Conservation (phyloP, 306 rosid genomes). For the Echinosophora koreensis region DNA sequence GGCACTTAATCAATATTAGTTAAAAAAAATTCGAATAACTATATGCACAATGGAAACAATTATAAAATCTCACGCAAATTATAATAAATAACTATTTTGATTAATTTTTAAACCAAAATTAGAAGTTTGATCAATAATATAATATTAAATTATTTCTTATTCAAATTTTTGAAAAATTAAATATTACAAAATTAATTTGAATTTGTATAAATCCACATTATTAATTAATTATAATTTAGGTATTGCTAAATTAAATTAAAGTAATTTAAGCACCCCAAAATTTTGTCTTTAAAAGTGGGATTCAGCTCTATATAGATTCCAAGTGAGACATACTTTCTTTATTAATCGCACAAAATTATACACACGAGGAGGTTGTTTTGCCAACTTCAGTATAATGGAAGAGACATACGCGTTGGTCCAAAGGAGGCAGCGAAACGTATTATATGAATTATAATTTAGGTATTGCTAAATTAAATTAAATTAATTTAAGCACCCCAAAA, state of each 20-base stretch:
- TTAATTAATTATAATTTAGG: not conserved
- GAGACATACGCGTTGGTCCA: not conserved
- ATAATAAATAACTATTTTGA: too few relatives aligned
- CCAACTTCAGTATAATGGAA: not conserved
- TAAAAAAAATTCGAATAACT: too few relatives aligned
- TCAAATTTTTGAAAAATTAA: too few relatives aligned
- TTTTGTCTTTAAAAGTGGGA: not conserved
- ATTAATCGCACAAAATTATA: not conserved
- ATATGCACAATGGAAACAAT: too few relatives aligned
- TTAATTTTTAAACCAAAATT: too few relatives aligned
- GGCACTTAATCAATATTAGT: too few relatives aligned
- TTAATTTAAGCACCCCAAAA: not conserved
- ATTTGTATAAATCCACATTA: too few relatives aligned
- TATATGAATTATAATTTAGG: not conserved
- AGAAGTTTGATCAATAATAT: too few relatives aligned
- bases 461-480: not conserved
- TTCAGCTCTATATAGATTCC: slow-evolving; percentile 9
- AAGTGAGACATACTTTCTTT: slow-evolving; percentile 7
- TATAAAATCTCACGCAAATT: too few relatives aligned
- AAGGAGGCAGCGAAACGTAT: not conserved
- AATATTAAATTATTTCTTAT: too few relatives aligned
- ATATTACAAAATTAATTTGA: too few relatives aligned
- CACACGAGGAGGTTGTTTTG: not conserved
- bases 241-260: not conserved
- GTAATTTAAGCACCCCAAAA: not conserved